Evolutionary conservation across 306 rosid species (phyloP).

Genomic region (Casuarina cunninghamiana): DNA sequence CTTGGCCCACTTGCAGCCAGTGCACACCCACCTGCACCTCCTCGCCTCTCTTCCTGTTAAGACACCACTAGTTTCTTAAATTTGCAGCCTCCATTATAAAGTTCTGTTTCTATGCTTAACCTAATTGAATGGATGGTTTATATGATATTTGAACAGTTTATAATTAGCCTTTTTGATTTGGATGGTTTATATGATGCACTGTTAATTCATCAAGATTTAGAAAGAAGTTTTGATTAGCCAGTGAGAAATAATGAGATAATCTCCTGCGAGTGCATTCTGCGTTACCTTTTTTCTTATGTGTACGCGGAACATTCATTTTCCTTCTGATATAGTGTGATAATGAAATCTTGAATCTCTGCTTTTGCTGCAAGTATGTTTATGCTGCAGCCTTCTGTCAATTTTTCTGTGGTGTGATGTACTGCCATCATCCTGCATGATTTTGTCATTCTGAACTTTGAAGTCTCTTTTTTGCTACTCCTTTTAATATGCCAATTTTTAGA

Average conservation of each 20-base stretch:
- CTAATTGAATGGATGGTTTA: not conserved
- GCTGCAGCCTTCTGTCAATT: not conserved
- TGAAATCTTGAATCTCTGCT: not conserved
- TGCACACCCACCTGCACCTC: too few relatives aligned
- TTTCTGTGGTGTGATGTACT: not conserved
- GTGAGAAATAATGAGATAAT: too few relatives aligned
- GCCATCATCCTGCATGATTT: not conserved
- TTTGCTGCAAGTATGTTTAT: not conserved
- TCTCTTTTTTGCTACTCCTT: not conserved
- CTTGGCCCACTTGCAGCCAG: too few relatives aligned
- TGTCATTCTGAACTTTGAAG: not conserved
- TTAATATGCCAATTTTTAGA: not conserved
- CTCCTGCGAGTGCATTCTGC: too few relatives aligned
- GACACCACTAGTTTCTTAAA: not conserved
- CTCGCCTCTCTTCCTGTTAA: too few relatives aligned
- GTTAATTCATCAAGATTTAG: not conserved
- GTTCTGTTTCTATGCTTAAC: not conserved
- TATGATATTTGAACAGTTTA: constrained; percentile 1
- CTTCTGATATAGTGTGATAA: not conserved
- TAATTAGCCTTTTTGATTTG: not conserved
- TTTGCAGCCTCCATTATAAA: not conserved
- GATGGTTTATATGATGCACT: not conserved
- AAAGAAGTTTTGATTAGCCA: too few relatives aligned
- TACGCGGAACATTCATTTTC: not conserved
- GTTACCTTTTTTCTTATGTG: not conserved